A percentile compares a stretch with the other conserved stretches of the same genome.
phyloP scores from a whole-genome alignment of 2,329 filamentous ascomycete species.

The Fusarium sp. region DNA sequence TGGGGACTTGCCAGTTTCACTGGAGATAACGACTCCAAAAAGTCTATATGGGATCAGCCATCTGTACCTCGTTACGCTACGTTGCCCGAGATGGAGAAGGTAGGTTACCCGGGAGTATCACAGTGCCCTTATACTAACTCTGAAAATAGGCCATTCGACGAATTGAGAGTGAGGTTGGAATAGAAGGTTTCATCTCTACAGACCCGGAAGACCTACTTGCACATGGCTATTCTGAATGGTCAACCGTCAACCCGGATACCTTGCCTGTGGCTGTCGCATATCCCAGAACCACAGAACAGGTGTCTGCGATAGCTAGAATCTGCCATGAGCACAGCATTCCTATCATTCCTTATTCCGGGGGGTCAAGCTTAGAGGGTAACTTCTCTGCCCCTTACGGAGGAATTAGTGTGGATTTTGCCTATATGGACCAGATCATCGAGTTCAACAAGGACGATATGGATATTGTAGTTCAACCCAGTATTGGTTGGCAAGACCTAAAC shows the following conservation, averaged over 20 bases:
- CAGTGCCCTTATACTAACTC: conserved; percentile 16
- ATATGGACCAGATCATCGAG: conserved; percentile 85
- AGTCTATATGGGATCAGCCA: conserved; percentile 33
- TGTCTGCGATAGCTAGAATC: conserved; percentile 72
- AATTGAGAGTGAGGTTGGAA: conserved; percentile 63
- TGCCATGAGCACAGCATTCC: conserved; percentile 86
- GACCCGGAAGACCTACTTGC: conserved; percentile 72
- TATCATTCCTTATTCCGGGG: conserved; percentile 88
- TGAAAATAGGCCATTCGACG: conserved; percentile 64
- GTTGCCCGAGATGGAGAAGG: conserved; percentile 59
- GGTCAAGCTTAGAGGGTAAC: conserved; percentile 88
- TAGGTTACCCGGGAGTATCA: conserved; percentile 39
- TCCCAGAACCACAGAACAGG: conserved; percentile 71
- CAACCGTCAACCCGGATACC: conserved; percentile 69
- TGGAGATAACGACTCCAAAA: conserved; percentile 16
- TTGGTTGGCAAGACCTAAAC: conserved; percentile 94
- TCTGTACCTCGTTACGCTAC: conserved; percentile 56
- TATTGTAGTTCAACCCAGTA: conserved; percentile 88
- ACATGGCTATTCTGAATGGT: conserved; percentile 78
- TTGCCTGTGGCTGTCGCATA: conserved; percentile 75
- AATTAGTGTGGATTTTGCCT: conserved; percentile 88
- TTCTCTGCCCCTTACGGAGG: conserved; percentile 90
- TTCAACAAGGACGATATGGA: conserved; percentile 93
- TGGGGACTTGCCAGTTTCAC: conserved; percentile 57
- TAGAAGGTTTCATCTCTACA: conserved; percentile 71